Conservation (phyloP, 2,329 filamentous ascomycete species). For the Scytalidium lignicola region DNA sequence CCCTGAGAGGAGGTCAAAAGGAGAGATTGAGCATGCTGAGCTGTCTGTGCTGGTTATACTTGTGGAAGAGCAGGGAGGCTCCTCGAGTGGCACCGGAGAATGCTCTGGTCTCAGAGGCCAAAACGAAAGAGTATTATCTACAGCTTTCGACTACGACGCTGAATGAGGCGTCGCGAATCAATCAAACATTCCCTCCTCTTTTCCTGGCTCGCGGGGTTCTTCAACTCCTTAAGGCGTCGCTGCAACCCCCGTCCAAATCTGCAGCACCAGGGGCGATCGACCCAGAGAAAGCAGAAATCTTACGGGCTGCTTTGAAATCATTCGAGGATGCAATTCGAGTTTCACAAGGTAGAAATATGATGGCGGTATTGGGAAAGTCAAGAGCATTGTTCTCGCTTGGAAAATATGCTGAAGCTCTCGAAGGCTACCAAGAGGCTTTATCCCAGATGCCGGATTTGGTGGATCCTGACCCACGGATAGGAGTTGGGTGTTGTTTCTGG, state of each 20-base stretch:
- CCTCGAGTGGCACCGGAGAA: constrained; percentile 62
- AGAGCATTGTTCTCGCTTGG: constrained; percentile 81
- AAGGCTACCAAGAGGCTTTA: constrained; percentile 81
- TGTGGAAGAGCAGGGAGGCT: constrained; percentile 65
- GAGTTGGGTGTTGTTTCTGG: constrained; percentile 96
- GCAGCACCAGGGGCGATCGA: constrained; percentile 59
- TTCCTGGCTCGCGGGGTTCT: constrained; percentile 89
- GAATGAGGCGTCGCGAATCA: constrained; percentile 93
- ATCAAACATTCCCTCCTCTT: constrained; percentile 84
- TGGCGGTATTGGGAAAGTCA: constrained; percentile 86
- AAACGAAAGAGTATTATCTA: constrained; percentile 90
- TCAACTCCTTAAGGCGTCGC: constrained; percentile 78
- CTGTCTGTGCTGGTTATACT: constrained; percentile 65
- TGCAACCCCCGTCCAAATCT: constrained; percentile 69
- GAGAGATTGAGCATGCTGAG: constrained; percentile 63
- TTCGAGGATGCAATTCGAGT: constrained; percentile 91
- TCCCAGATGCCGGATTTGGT: constrained; percentile 79
- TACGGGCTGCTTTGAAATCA: constrained; percentile 82
- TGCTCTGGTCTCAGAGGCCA: constrained; percentile 62
- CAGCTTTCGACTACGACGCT: constrained; percentile 84
- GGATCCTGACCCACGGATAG: constrained; percentile 92
- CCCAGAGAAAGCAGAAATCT: constrained; percentile 68
- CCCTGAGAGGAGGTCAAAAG: constrained; percentile 54
- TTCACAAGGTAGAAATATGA: constrained; percentile 81
- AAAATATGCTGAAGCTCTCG: constrained; percentile 77